A percentile compares a stretch with the other conserved stretches of the same genome.
phyloP scores from a whole-genome alignment of 192 early-diverging fungal genomes.

The Rhizoclosmatium sp. region DNA sequence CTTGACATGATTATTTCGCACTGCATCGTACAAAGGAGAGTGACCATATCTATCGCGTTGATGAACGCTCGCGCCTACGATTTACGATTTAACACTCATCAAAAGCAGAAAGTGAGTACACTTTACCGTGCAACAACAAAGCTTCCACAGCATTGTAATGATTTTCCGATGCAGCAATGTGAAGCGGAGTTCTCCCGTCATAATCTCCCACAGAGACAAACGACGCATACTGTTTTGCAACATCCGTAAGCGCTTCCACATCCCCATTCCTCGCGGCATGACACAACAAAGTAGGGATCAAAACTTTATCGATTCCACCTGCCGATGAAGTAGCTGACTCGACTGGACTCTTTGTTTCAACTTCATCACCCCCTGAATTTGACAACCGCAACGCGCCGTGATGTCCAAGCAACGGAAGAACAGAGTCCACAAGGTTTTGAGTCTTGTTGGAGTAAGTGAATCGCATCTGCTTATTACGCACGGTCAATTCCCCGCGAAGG shows the following conservation, averaged over 20 bases:
- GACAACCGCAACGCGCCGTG: not conserved
- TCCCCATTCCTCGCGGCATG: slow-evolving; percentile 87
- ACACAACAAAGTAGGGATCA: slow-evolving; percentile 86
- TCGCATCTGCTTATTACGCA: slow-evolving; percentile 64
- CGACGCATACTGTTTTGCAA: slow-evolving; percentile 63
- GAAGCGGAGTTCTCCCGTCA: slow-evolving; percentile 79
- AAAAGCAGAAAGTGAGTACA: not conserved
- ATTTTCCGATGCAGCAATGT: slow-evolving; percentile 83
- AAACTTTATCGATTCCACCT: slow-evolving; percentile 68
- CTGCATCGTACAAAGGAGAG: slow-evolving; percentile 88
- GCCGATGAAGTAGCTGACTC: not conserved
- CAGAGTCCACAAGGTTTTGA: slow-evolving; percentile 48
- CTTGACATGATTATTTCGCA: slow-evolving; percentile 65
- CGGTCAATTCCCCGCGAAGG: slow-evolving; percentile 92
- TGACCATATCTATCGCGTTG: slow-evolving; percentile 87
- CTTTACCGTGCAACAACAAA: slow-evolving; percentile 27
- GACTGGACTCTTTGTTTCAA: too few species aligned
- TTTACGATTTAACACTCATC: not conserved
- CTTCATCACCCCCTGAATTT: not conserved
- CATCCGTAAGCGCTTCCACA: slow-evolving; percentile 74
- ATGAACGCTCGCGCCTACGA: slow-evolving; percentile 90
- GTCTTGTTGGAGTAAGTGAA: slow-evolving; percentile 74
- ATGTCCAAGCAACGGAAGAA: slow-evolving; percentile 38
- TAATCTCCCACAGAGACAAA: slow-evolving; percentile 80
- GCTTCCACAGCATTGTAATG: slow-evolving; percentile 73